These are phyloP conservation scores for Cyberlindnera amylophila DNA, from an alignment of 805 yeast species.

Conservation along the genomic window DNA sequence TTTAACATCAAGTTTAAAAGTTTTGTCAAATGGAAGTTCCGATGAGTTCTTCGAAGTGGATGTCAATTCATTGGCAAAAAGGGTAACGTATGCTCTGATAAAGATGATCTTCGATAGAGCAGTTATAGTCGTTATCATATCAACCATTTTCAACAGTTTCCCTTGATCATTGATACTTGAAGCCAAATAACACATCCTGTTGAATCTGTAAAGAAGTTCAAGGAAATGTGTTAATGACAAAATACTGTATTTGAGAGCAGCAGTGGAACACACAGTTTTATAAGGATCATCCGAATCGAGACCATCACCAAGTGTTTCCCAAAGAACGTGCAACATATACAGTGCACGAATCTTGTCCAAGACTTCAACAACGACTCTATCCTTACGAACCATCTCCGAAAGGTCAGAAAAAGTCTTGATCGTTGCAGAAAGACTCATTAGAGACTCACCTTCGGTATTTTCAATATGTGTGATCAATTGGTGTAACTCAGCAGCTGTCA, in stretches of 20 bases:
- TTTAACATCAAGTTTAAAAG: slow-evolving; percentile 2
- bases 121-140: slow-evolving; percentile 12
- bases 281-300: slow-evolving; percentile 10
- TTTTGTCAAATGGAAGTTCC: no score
- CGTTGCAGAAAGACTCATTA: slow-evolving; percentile 8
- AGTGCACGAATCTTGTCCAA: slow-evolving; percentile 11
- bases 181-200: slow-evolving; percentile 4
- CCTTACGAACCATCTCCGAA: slow-evolving; percentile 5
- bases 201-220: slow-evolving; percentile 19
- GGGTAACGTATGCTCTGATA: slow-evolving; percentile 16
- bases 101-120: slow-evolving; percentile 14
- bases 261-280: slow-evolving; percentile 13
- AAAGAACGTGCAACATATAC: slow-evolving; percentile 16
- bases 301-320: slow-evolving; percentile 19
- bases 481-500: slow-evolving; percentile 15
- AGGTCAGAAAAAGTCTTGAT: slow-evolving; percentile 6
- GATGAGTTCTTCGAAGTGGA: background rate
- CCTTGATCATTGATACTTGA: slow-evolving; percentile 2
- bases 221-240: slow-evolving; percentile 21
- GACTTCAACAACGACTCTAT: slow-evolving; percentile 2
- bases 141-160: slow-evolving; percentile 16
- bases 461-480: slow-evolving; percentile 17
- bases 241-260: slow-evolving; percentile 21
- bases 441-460: slow-evolving; percentile 11
- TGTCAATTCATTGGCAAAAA: slow-evolving; percentile 9